A percentile compares a stretch with the other conserved stretches of the same genome.
phyloP scores from a whole-genome alignment of 805 yeast species.

The Schizosaccharomyces osmophilus region DNA sequence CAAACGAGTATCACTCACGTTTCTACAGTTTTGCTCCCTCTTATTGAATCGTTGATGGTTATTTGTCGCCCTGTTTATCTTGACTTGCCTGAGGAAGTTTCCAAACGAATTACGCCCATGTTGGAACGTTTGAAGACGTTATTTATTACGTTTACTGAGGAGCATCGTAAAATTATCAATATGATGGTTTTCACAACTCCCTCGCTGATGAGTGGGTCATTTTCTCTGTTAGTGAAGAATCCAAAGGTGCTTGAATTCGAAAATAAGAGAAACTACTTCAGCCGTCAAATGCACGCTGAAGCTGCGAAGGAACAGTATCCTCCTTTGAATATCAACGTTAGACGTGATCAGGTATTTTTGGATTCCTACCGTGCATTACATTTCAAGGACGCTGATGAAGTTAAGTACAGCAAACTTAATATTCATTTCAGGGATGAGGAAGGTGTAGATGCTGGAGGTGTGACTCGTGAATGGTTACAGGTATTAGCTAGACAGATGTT shows the following conservation, averaged over 20 bases:
- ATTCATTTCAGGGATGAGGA: conserved; percentile 77
- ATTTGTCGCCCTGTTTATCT: conserved; percentile 52
- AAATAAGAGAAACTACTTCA: conserved; percentile 70
- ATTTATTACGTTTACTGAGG: conserved; percentile 69
- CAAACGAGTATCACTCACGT: conserved; percentile 29
- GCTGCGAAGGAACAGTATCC: conserved; percentile 13
- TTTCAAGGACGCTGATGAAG: conserved; percentile 50
- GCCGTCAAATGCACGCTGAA: conserved; percentile 37
- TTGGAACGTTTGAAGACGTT: conserved; percentile 26
- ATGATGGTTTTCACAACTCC: conserved; percentile 82
- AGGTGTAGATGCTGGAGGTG: conserved; percentile 97
- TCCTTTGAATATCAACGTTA: conserved; percentile 39
- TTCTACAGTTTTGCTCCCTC: conserved; percentile 60
- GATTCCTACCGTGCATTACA: conserved; percentile 71
- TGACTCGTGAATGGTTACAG: conserved; percentile 93
- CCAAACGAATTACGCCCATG: conserved; percentile 8
- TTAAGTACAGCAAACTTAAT: conserved; percentile 47
- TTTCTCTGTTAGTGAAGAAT: conserved; percentile 64
- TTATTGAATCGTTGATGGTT: conserved; percentile 82
- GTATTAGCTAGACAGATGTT: conserved; percentile 84
- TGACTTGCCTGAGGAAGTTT: conserved; percentile 30
- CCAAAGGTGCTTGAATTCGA: conserved; percentile 84
- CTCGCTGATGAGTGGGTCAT: conserved; percentile 85
- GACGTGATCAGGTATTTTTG: conserved; percentile 74
- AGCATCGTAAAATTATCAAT: conserved; percentile 66